Base-by-base conservation (phyloP, 306 rosid species). In the Vicia villosa region DNA sequence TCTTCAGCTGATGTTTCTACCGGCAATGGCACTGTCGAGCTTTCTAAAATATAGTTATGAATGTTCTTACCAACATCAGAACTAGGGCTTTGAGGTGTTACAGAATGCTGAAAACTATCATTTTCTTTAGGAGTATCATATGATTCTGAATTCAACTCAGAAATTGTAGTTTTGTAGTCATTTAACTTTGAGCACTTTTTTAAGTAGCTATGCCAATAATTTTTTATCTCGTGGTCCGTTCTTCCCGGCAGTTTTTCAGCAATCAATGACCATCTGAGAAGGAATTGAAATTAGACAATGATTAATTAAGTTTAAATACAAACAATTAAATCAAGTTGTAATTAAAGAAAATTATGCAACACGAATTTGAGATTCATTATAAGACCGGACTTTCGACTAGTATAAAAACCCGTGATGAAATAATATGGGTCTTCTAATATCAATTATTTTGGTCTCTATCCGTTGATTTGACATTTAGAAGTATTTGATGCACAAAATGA, bases 151-250 rank as follows among this genome's bases (percentile, higher is more conserved):
- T 71, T 30, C 3, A 15, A 11, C 17, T 65, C 57, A 17, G 38
- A 64, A 15, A 30, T 34, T 34, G 37, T 57, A 11, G 2, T n/a
- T 51, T 50, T 13, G 15, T 43, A 13, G 49, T 36, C 64, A 0
- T 45, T 60, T 49, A 20, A 13, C 10, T 68, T 69, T 16, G 40
- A 3, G 10, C 34, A 58, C 74, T 80, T 91, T 78, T 84, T 83
- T 0, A 88, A 60, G 63, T 63, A 74, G 58, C 87, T 88, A 72
- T 88, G 91, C 97, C 92, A 90, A 10, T 83, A 65, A 47, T 86
- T 90, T 77, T 90, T 88, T 41, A 90, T 50, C 66, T 88, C 88
- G 36, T 86, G 86, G 77, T 90, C 92, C 2, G 91, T 83, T 83
- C 97, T 86, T 63, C 96, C 96, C 0, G 82, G 41, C 9, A 90